phyloP scores from a whole-genome alignment of 352 stramenopile species.

The Blastocystis sp. region DNA sequence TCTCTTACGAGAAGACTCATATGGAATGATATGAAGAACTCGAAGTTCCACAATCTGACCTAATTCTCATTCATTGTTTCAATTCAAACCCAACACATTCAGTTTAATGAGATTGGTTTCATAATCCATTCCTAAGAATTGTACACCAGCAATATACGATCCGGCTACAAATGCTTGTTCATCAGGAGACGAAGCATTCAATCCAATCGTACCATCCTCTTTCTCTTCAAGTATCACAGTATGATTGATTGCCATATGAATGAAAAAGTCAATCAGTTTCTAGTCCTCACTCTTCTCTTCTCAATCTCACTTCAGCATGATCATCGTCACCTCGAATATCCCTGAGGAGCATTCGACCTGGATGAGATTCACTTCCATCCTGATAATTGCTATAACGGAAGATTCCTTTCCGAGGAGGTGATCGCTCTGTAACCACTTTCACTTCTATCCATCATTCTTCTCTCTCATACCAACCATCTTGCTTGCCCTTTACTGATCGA shows the following conservation, averaged over 20 bases:
- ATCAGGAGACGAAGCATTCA: conserved; percentile 82
- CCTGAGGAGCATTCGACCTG: conserved; percentile 69
- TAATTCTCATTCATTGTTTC: neutral
- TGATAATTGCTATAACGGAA: conserved; percentile 14
- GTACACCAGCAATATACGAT: conserved; percentile 74
- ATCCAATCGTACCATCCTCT: conserved; percentile 73
- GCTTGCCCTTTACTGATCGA: conserved; percentile 67
- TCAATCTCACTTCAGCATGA: conserved; percentile 71
- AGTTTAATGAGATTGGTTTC: conserved; percentile 67
- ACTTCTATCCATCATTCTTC: neutral
- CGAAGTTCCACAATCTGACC: conserved; percentile 63
- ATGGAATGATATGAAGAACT: conserved; percentile 80
- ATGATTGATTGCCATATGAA: conserved; percentile 81
- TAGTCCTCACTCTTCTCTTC: neutral
- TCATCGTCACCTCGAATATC: conserved; percentile 69
- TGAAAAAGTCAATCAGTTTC: conserved; percentile 70
- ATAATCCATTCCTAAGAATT: conserved; percentile 71
- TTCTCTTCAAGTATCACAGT: conserved; percentile 91
- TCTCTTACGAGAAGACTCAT: conserved; percentile 82
- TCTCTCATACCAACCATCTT: neutral
- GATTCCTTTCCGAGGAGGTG: neutral
- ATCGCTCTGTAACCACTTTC: neutral
- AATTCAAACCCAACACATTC: neutral
- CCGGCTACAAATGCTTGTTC: conserved; percentile 84
- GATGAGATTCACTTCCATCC: conserved; percentile 66